phyloP scores from a whole-genome alignment of 768 basidiomycete genomes.

The Tylopilus sp. region DNA sequence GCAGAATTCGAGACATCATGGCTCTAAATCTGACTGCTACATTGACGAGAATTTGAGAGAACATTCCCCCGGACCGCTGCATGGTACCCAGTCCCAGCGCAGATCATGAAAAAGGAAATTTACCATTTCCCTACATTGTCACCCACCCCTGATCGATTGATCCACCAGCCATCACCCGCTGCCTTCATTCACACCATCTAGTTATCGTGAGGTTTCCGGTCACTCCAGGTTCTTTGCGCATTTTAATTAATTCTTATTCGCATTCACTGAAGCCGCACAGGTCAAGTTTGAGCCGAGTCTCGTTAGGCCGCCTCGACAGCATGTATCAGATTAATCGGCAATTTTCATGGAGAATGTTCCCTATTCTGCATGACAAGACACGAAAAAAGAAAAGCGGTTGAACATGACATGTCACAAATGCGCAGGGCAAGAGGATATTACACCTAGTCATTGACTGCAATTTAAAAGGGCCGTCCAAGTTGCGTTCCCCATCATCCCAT shows the following conservation, averaged over 20 bases:
- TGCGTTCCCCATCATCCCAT: conserved; percentile 9
- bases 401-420: conserved; percentile 9
- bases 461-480: conserved; percentile 15
- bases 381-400: conserved; percentile 4
- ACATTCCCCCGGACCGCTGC: conserved; percentile 5
- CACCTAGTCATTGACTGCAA: conserved; percentile 8
- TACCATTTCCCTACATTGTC: conserved; percentile 9
- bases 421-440: conserved; percentile 3
- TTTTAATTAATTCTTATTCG: conserved; percentile 27
- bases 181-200: conserved; percentile 30
- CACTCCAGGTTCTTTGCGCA: conserved; percentile 14
- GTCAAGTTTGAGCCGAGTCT: conserved; percentile 8
- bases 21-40: conserved; percentile 7
- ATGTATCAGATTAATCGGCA: conserved; percentile 13
- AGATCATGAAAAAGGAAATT: conserved; percentile 31
- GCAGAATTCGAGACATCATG: conserved; percentile 1
- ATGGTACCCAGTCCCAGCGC: conserved; percentile 11
- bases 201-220: conserved; percentile 29
- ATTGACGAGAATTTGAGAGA: conserved; percentile 8
- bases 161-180: conserved; percentile 24
- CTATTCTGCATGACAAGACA: conserved; percentile 8
- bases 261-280: conserved; percentile 15
- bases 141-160: conserved; percentile 29
- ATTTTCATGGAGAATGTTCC: conserved; percentile 6
- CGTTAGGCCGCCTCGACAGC: conserved; percentile 8